Percentiles rank a stretch among this genome's conserved stretches.
Evolutionary conservation across 768 basidiomycete species (phyloP).

Genomic region (Cystofilobasidium ferigula): DNA sequence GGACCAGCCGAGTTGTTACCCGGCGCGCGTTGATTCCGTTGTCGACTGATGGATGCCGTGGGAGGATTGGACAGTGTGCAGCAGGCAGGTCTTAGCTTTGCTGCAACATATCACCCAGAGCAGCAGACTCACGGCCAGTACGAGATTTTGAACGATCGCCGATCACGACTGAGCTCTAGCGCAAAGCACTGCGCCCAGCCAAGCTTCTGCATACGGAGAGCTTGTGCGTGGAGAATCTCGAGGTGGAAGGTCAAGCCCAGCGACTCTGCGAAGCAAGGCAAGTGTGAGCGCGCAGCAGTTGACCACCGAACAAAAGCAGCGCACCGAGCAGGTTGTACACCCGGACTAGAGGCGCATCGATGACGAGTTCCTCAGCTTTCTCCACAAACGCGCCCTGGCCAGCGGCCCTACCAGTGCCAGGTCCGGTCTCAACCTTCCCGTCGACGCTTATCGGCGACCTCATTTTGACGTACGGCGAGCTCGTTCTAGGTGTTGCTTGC

Average conservation of each 20-base stretch:
- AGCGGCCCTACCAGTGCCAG: not conserved
- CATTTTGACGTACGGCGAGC: not conserved
- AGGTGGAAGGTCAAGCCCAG: conserved; percentile 87
- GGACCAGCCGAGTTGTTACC: not conserved
- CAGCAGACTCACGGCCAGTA: conserved; percentile 65
- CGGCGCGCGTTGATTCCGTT: not conserved
- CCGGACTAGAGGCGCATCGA: conserved; percentile 74
- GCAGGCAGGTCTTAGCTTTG: not conserved
- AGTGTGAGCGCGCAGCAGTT: not conserved
- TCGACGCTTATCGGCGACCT: conserved; percentile 5
- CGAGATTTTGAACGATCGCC: conserved; percentile 57
- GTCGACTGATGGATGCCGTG: not conserved
- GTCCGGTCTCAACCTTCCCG: conserved; percentile 4
- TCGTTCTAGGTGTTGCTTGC: not conserved
- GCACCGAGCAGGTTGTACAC: conserved; percentile 79
- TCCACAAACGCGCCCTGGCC: not conserved
- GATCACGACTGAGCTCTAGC: conserved; percentile 57
- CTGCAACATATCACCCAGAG: not conserved
- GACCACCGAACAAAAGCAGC: conserved; percentile 34
- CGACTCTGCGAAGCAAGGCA: conserved; percentile 49
- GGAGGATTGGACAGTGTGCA: not conserved
- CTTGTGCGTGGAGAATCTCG: conserved; percentile 52
- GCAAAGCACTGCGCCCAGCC: conserved; percentile 74
- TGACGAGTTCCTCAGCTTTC: conserved; percentile 26
- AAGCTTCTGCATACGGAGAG: conserved; percentile 59